A percentile compares a stretch with the other conserved stretches of the same genome.
These are phyloP conservation scores for Solanum virginianum DNA, from an alignment of 257 asterid genomes.

Conservation along the genomic window DNA sequence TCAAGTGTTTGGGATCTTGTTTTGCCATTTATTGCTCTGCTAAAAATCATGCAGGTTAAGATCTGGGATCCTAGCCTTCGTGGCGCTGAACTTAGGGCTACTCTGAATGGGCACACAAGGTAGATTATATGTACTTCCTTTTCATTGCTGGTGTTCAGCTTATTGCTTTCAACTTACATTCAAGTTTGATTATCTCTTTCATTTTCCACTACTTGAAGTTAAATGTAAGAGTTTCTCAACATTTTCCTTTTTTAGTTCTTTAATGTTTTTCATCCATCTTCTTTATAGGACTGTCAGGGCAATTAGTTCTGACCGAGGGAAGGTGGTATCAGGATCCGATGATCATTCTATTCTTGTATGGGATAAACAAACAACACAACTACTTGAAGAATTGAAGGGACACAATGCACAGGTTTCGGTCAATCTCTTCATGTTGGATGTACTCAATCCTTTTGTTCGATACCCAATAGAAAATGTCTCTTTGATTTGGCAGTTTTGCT, in stretches of 20 bases:
- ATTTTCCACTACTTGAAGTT: neutral
- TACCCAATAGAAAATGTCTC: neutral
- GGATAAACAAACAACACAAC: constrained; percentile 95
- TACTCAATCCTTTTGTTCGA: neutral
- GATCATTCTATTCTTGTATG: constrained; percentile 91
- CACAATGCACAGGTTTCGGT: constrained; percentile 72
- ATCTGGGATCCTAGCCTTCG: constrained; percentile 97
- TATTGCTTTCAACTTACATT: neutral
- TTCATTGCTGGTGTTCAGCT: neutral
- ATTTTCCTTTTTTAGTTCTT: neutral
- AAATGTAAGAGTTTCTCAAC: neutral
- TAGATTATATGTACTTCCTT: constrained; percentile 6
- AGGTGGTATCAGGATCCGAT: constrained; percentile 97
- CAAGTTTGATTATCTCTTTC: neutral
- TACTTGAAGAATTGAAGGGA: constrained; percentile 88
- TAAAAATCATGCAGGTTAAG: constrained; percentile 46
- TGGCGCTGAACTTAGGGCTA: constrained; percentile 91
- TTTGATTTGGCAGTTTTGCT: neutral
- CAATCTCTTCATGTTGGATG: neutral
- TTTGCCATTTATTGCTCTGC: neutral
- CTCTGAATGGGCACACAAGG: constrained; percentile 87
- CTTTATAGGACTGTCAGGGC: constrained; percentile 71
- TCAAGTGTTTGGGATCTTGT: neutral
- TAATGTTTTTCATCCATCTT: constrained; percentile 4
- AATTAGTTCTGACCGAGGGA: constrained; percentile 88